Base-by-base conservation (phyloP, 495 filamentous ascomycete species). In the Penicillium arizonense region DNA sequence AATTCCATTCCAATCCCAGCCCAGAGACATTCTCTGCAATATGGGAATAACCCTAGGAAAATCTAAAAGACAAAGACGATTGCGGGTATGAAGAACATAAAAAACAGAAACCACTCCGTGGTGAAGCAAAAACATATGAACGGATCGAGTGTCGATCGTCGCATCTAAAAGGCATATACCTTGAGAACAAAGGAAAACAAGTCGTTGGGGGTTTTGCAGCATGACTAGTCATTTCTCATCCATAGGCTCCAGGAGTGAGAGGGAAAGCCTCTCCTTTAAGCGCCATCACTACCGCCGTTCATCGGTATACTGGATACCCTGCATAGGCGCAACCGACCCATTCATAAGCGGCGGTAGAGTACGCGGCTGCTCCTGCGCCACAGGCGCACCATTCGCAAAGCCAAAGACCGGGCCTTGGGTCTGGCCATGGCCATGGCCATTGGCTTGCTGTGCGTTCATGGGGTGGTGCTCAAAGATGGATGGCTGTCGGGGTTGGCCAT, bases 301-400 rank as follows among this genome's bases (percentile, higher is more conserved):
- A 46, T 81, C 76, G 16, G 75, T 73, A 57, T 82, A 82, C 57
- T 82, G 78, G 12, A 82, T 75, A 20, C 79, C 79, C 61, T 82
- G 79, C 79, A 82, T 82, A 14, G 75, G 70, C n/a, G 77, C 76
- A 10, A 68, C 65, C 1, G 74, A 72, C 2, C 77, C 75, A 54
- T 77, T 80, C 61, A 77, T 73, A 14, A 81, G 66, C 4, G 79
- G 77, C 18, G 77, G 76, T n/a, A 80, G 51, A 9, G 76, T 78
- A 12, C 79, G 75, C 30, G 79, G 75, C 47, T 77, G 75, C 42
- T 80, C 76, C 12, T 69, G 66, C 21, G 59, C 39, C 43, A 73
- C 68, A 10, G 47, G 53, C 4, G 64, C 33, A 12, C 69, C 71
- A 10, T 66, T 63, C 11, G 54, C 62, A 38, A 75, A 77, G 12